These are phyloP conservation scores for Fusarium odoratissimum DNA, from an alignment of 2,329 filamentous ascomycete genomes.

Conservation along the genomic window DNA sequence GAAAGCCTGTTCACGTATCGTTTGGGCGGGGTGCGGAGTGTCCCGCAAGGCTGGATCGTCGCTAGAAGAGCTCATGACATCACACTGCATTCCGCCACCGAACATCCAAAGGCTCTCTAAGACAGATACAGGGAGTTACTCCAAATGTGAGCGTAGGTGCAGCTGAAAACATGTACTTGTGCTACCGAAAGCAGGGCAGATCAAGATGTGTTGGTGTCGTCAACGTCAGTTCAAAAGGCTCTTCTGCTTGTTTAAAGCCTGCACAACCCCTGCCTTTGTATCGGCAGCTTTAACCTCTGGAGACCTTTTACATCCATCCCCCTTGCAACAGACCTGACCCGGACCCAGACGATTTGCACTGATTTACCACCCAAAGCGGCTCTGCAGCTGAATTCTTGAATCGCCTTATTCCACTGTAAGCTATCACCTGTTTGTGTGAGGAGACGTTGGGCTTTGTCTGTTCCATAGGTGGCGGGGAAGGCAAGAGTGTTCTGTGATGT, in stretches of 20 bases:
- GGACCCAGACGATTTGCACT: constrained; percentile 30
- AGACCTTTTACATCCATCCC: constrained; percentile 29
- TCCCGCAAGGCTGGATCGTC: constrained; percentile 33
- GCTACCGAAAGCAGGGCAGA: constrained; percentile 40
- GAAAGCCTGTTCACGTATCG: constrained; percentile 31
- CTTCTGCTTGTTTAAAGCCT: constrained; percentile 39
- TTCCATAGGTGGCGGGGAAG: neutral
- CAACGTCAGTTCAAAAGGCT: constrained; percentile 40
- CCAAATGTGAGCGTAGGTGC: constrained; percentile 20
- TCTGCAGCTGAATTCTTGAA: constrained; percentile 24
- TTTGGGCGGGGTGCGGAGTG: constrained; percentile 34
- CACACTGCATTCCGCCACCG: constrained; percentile 49
- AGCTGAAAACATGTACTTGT: constrained; percentile 23
- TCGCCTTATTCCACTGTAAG: constrained; percentile 32
- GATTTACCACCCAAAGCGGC: constrained; percentile 11
- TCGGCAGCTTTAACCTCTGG: constrained; percentile 3
- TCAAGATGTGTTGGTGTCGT: constrained; percentile 18
- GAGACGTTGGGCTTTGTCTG: neutral
- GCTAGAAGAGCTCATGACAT: constrained; percentile 48
- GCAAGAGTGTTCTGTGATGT: neutral
- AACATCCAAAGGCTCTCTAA: constrained; percentile 12
- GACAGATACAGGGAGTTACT: constrained; percentile 19
- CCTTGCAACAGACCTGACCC: constrained; percentile 24
- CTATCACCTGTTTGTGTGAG: neutral
- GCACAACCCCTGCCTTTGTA: constrained; percentile 36